Conservation (phyloP, 2,329 filamentous ascomycete genomes). For the Macrophomina phaseolina region DNA sequence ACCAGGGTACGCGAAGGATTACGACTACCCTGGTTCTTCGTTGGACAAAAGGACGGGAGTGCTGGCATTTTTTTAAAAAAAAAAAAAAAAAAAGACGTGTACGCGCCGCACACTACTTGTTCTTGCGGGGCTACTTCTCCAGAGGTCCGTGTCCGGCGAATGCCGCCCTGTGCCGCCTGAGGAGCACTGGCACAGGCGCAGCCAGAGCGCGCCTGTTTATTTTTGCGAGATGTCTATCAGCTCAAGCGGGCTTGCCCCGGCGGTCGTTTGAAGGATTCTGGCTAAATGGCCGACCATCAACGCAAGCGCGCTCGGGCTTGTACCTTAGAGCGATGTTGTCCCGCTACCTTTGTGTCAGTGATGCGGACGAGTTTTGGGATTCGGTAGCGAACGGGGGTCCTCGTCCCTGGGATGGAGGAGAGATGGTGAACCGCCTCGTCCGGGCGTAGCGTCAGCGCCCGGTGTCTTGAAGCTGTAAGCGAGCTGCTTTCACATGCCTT, state of each 20-base stretch:
- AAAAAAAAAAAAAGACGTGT: background rate
- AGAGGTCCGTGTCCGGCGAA: background rate
- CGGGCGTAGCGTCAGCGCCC: background rate
- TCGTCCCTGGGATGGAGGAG: background rate
- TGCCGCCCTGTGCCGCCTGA: slow-evolving; percentile 11
- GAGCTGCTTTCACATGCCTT: slow-evolving; percentile 5
- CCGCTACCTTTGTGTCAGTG: background rate
- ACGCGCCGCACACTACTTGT: background rate
- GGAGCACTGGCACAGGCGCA: slow-evolving; percentile 2
- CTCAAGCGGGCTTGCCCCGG: background rate
- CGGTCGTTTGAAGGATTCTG: background rate
- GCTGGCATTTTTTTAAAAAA: slow-evolving; percentile 1
- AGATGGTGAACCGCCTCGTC: background rate
- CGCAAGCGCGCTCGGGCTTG: background rate
- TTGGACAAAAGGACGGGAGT: background rate
- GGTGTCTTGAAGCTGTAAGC: background rate
- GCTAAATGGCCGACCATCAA: slow-evolving; percentile 1
- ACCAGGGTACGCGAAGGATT: slow-evolving; percentile 16
- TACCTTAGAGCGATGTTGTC: background rate
- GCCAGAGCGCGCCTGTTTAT: background rate
- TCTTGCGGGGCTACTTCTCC: slow-evolving; percentile 1
- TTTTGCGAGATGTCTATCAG: background rate
- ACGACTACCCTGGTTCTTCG: slow-evolving; percentile 12
- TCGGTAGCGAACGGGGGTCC: background rate
- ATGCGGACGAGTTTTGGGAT: background rate